These are phyloP conservation scores for Haematococcus sp. DNA, from an alignment of 139 green algal species.

Conservation along the genomic window DNA sequence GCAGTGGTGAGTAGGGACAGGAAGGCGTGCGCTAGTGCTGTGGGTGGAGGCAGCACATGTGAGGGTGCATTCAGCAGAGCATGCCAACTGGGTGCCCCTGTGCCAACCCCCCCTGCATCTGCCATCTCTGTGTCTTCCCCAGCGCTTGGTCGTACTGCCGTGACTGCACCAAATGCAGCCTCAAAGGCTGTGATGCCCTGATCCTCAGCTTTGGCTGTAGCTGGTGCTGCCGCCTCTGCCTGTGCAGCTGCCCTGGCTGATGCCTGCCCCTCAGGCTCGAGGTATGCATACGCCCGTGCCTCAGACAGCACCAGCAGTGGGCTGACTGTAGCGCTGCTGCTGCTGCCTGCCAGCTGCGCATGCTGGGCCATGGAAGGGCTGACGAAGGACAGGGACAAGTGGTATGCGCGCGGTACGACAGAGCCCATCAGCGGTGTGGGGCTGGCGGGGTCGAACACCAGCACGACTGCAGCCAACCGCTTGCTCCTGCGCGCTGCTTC, in stretches of 20 bases:
- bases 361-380: constrained; percentile 10
- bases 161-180: constrained; percentile 32
- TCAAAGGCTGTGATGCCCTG: constrained; percentile 30
- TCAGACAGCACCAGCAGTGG: constrained; percentile 55
- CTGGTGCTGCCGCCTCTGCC: not conserved
- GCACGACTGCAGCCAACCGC: constrained; percentile 22
- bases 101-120: not conserved
- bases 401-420: constrained; percentile 6
- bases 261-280: not conserved
- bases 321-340: constrained; percentile 2
- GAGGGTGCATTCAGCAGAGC: constrained; percentile 68
- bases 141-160: not conserved
- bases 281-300: constrained; percentile 32
- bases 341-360: not conserved
- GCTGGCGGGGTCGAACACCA: constrained; percentile 38
- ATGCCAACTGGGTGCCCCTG: constrained; percentile 13
- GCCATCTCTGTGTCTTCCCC: not conserved
- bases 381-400: constrained; percentile 27
- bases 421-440: constrained; percentile 15
- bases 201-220: not conserved
- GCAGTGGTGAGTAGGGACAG: constrained; percentile 43
- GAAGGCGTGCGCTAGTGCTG: constrained; percentile 43
- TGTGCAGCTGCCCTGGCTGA: not conserved
- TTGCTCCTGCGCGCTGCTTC: constrained; percentile 1
- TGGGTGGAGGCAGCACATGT: constrained; percentile 61